Evolutionary conservation across 129 eudicot genomes (phyloP), one percentile per base, ranked within the genome.

Genomic region (Centaurea solstitialis): DNA sequence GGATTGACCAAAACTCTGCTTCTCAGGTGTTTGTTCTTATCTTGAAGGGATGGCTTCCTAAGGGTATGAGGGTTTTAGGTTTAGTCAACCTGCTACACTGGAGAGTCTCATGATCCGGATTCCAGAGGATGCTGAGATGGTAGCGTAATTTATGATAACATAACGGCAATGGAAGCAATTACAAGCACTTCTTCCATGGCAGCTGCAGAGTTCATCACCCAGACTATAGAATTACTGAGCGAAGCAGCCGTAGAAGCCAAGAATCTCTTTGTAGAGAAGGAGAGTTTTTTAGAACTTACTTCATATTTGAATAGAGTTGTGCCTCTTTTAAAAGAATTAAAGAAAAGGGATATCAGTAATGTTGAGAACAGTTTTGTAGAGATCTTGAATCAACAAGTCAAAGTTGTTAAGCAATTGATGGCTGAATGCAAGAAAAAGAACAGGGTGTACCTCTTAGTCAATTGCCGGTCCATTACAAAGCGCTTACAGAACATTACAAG

Each of bases 381-480:
- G 73, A 83, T 80, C 59, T 81, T 91, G 68, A 80, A 83, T 84
- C 88, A 41, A 30, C 89, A 91, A 87, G 78, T 78, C 53, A 83
- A 72, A 74, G 75, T 30, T 23, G 92, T 88, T n/a, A 83, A 83
- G 77, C 83, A 78, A 43, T 77, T 91, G 72, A 81, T 72, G 20
- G 17, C 23, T 7, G 93, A 91, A 68, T 91, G 93, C 87, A 87
- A 88, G 26, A 84, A 85, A 69, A 87, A 78, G 76, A 91, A 83
- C 76, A 81, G 59, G 68, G 89, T 91, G 23, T 91, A 88, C 72
- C 93, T 88, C 9, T 87, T 91, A 18, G 47, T 91, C 23, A 85
- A 81, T 39, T 85, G 83, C 9, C 83, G 96, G 21, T 64, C 82
- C 13, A 81, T 85, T 67, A 70, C 84, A 9, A 91, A 81, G 73